Conservation (phyloP, 331 rosid species). For the Acacia pycnantha region DNA sequence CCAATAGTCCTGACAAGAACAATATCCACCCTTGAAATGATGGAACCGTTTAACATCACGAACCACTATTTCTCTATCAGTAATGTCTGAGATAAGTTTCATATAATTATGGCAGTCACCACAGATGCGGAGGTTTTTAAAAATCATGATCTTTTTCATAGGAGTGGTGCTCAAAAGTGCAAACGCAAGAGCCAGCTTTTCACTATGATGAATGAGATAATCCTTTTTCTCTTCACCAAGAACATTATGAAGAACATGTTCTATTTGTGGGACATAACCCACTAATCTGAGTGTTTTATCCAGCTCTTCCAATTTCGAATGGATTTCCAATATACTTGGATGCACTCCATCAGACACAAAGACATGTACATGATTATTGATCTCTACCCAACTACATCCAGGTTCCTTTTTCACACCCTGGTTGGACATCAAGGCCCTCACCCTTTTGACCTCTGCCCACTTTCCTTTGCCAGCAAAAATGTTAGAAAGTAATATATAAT, state of each 20-base stretch:
- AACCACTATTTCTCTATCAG: conserved; percentile 54
- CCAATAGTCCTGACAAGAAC: conserved; percentile 68
- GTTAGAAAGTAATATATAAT: conserved; percentile 65
- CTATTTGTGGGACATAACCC: conserved; percentile 52
- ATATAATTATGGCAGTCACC: conserved; percentile 64
- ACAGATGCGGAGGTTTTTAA: conserved; percentile 72
- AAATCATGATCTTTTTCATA: conserved; percentile 43
- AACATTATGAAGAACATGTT: conserved; percentile 54
- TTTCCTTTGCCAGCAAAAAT: conserved; percentile 58
- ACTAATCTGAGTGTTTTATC: conserved; percentile 35
- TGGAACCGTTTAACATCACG: conserved; percentile 62
- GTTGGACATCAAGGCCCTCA: conserved; percentile 55
- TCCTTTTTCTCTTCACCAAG: conserved; percentile 49
- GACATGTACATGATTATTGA: conserved; percentile 45
- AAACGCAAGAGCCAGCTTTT: conserved; percentile 69
- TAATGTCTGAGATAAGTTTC: conserved; percentile 56
- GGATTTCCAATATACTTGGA: conserved; percentile 48
- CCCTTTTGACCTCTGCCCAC: conserved; percentile 56
- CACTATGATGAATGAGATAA: conserved; percentile 66
- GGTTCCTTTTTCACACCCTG: conserved; percentile 72
- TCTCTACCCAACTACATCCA: conserved; percentile 78
- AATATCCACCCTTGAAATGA: conserved; percentile 61
- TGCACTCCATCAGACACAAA: conserved; percentile 53
- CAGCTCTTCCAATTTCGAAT: conserved; percentile 53
- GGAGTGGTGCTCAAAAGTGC: conserved; percentile 42